Conservation (phyloP, 176 grass and related monocot genomes). For the Carex kokanica region DNA sequence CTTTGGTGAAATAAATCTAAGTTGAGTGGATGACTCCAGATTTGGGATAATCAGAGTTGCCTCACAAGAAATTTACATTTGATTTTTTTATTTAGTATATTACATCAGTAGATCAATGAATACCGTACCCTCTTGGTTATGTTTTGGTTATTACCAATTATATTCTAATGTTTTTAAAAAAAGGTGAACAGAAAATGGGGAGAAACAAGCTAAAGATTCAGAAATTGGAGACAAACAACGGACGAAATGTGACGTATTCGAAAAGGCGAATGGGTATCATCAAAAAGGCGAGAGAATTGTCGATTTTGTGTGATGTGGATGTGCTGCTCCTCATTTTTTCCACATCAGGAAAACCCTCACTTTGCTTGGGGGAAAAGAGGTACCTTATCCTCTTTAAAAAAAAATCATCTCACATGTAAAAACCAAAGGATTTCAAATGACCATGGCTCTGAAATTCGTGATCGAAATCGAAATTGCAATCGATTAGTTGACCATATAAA, state of each 20-base stretch:
- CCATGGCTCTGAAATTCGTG: too few relatives aligned
- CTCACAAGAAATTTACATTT: too few relatives aligned
- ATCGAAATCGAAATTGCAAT: too few relatives aligned
- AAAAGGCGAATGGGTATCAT: conserved; percentile 35
- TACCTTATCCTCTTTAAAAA: not conserved
- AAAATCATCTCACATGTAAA: not conserved
- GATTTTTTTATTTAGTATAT: not conserved
- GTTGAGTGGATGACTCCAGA: too few relatives aligned
- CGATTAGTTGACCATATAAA: too few relatives aligned
- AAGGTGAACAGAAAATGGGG: conserved; percentile 17
- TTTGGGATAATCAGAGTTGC: too few relatives aligned
- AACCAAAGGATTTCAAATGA: too few relatives aligned
- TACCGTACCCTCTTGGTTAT: not conserved
- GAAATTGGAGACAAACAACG: conserved; percentile 25
- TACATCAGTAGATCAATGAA: not conserved
- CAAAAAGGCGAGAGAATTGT: conserved; percentile 39
- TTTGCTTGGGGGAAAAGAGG: conserved; percentile 35
- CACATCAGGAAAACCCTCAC: conserved; percentile 32
- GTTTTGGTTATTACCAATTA: not conserved
- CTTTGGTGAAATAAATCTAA: too few relatives aligned
- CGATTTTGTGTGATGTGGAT: conserved; percentile 42
- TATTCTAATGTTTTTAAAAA: not conserved
- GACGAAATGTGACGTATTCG: conserved; percentile 40
- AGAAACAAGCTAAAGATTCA: conserved; percentile 42
- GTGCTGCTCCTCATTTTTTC: conserved; percentile 42